A percentile compares a stretch with the other conserved stretches of the same genome.
These are phyloP conservation scores for Geotrichum klebahnii DNA, from an alignment of 1,139 yeast genomes.

Conservation along the genomic window DNA sequence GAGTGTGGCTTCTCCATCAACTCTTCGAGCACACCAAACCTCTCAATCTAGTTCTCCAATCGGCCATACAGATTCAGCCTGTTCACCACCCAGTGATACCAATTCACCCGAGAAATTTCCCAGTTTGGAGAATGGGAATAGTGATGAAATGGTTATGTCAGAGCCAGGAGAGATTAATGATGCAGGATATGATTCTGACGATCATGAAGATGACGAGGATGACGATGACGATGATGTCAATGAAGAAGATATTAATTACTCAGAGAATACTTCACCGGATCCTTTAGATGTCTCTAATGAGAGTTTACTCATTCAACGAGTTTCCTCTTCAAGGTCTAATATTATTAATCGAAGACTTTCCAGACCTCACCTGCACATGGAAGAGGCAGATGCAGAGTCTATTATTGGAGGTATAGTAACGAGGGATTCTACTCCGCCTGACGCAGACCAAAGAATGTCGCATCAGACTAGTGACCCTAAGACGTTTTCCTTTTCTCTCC, in stretches of 20 bases:
- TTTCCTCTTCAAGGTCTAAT: neutral
- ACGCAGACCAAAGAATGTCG: conserved; percentile 6
- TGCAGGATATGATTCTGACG: conserved; percentile 15
- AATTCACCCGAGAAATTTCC: neutral
- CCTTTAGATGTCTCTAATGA: neutral
- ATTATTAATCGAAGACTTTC: neutral
- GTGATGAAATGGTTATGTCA: neutral
- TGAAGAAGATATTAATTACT: neutral
- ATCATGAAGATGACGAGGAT: conserved; percentile 15
- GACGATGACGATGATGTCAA: neutral
- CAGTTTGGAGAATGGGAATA: neutral
- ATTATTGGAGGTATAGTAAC: conserved; percentile 34
- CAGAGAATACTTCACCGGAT: neutral
- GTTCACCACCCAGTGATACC: too few species aligned
- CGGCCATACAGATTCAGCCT: too few species aligned
- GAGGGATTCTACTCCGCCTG: conserved; percentile 13
- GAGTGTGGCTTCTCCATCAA: too few species aligned
- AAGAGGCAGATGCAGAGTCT: conserved; percentile 32
- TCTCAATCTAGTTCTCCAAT: too few species aligned
- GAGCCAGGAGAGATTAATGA: conserved; percentile 10
- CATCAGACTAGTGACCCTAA: conserved; percentile 23
- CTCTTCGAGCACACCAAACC: too few species aligned
- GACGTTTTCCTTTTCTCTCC: conserved; percentile 35
- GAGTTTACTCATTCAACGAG: neutral
- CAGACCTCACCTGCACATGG: conserved; percentile 19